phyloP scores from a whole-genome alignment of 805 yeast species.

The Deakozyma indianensis region DNA sequence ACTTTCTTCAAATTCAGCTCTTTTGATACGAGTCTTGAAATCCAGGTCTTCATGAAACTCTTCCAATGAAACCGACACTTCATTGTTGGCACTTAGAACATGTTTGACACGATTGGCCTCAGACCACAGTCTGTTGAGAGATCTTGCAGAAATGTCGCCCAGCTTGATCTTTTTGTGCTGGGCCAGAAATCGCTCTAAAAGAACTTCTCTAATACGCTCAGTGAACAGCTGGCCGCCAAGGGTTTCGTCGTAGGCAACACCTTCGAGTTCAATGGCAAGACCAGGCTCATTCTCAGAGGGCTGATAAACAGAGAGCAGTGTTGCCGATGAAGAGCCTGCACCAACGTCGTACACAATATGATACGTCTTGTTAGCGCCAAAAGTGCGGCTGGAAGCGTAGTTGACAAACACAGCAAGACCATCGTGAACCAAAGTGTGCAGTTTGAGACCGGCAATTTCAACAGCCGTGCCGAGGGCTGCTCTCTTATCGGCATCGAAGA shows the following conservation, averaged over 20 bases:
- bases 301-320: constrained; percentile 54
- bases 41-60: constrained; percentile 61
- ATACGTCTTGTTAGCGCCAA: constrained; percentile 33
- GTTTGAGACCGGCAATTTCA: constrained; percentile 48
- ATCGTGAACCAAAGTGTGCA: constrained; percentile 66
- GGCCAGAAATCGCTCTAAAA: constrained; percentile 44
- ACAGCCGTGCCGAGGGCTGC: constrained; percentile 60
- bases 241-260: constrained; percentile 49
- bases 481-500: constrained; percentile 49
- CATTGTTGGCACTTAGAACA: constrained; percentile 76
- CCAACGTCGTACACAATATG: constrained; percentile 83
- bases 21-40: constrained; percentile 47
- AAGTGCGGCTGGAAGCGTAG: constrained; percentile 47
- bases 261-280: constrained; percentile 45
- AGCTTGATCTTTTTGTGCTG: constrained; percentile 24
- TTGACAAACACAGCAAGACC: constrained; percentile 86
- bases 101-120: constrained; percentile 82
- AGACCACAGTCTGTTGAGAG: constrained; percentile 56
- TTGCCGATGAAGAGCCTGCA: constrained; percentile 79
- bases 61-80: constrained; percentile 66
- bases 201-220: constrained; percentile 40
- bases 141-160: constrained; percentile 31
- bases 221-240: constrained; percentile 75
- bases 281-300: constrained; percentile 11
- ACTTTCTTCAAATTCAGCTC: constrained; percentile 68